These are phyloP conservation scores for Fusarium virguliforme DNA, from an alignment of 2,329 filamentous ascomycete species.

Conservation along the genomic window DNA sequence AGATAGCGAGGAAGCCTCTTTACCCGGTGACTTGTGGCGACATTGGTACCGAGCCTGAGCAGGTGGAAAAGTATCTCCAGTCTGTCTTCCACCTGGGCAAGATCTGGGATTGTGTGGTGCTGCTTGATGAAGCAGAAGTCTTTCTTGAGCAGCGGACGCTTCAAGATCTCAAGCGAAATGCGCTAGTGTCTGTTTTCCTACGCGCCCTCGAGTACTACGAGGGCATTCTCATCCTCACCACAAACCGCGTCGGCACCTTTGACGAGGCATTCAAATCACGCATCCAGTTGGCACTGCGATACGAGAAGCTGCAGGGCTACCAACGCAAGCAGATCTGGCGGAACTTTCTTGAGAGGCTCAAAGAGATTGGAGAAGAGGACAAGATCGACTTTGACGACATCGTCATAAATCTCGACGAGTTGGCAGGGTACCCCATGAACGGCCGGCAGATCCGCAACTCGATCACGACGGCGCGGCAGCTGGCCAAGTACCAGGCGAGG, in stretches of 20 bases:
- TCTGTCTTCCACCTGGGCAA: not conserved
- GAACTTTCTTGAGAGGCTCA: not conserved
- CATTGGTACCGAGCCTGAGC: slow-evolving; percentile 24
- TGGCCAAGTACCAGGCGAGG: slow-evolving; percentile 16
- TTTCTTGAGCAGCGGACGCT: slow-evolving; percentile 24
- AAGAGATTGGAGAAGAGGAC: not conserved
- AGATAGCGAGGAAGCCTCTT: slow-evolving; percentile 20
- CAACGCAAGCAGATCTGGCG: slow-evolving; percentile 23
- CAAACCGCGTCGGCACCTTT: slow-evolving; percentile 23
- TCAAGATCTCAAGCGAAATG: slow-evolving; percentile 15
- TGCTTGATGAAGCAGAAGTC: slow-evolving; percentile 29
- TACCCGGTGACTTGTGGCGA: slow-evolving; percentile 31
- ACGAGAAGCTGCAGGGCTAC: slow-evolving; percentile 12
- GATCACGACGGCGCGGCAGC: slow-evolving; percentile 23
- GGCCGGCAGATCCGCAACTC: slow-evolving; percentile 31
- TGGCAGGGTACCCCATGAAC: slow-evolving; percentile 15
- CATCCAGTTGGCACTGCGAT: slow-evolving; percentile 20
- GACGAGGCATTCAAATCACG: slow-evolving; percentile 31
- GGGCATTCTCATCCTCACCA: slow-evolving; percentile 13
- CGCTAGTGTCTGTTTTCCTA: not conserved
- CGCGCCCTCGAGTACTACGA: slow-evolving; percentile 28
- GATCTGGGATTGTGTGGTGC: slow-evolving; percentile 2
- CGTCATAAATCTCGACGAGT: not conserved
- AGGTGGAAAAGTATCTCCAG: slow-evolving; percentile 13
- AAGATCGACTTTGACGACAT: slow-evolving; percentile 21